Conservation (phyloP, 257 asterid species). For the Solanum rostratum region DNA sequence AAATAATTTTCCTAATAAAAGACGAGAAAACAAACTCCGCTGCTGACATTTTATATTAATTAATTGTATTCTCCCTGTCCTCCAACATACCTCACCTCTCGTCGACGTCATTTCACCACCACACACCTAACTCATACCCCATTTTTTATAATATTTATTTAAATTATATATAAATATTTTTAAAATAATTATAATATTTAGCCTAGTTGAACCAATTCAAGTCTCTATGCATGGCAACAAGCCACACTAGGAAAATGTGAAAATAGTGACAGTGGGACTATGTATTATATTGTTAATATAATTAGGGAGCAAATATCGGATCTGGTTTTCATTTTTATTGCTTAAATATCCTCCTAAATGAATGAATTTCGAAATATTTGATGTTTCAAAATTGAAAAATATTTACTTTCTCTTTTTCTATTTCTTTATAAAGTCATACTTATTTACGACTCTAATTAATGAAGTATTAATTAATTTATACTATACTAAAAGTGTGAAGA, state of each 20-base stretch:
- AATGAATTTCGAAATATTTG: background rate
- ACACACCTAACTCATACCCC: background rate
- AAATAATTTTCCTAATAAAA: background rate
- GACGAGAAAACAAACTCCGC: background rate
- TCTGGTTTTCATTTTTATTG: background rate
- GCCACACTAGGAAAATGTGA: constrained; percentile 2
- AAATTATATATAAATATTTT: background rate
- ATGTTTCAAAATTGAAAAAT: background rate
- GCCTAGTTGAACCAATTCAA: background rate
- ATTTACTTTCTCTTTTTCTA: background rate
- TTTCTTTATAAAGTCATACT: background rate
- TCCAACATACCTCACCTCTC: background rate
- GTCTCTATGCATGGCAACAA: background rate
- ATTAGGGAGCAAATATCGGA: constrained; percentile 10
- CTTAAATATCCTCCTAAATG: background rate
- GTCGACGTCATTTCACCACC: background rate
- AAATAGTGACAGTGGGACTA: background rate
- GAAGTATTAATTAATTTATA: background rate
- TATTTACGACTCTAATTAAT: background rate
- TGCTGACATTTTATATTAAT: background rate
- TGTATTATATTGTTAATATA: background rate
- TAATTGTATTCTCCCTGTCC: background rate
- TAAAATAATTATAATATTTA: background rate
- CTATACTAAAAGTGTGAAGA: no score
- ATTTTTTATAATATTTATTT: background rate